Conservation (phyloP, 2,329 filamentous ascomycete species). For the Botrytis squamosa region DNA sequence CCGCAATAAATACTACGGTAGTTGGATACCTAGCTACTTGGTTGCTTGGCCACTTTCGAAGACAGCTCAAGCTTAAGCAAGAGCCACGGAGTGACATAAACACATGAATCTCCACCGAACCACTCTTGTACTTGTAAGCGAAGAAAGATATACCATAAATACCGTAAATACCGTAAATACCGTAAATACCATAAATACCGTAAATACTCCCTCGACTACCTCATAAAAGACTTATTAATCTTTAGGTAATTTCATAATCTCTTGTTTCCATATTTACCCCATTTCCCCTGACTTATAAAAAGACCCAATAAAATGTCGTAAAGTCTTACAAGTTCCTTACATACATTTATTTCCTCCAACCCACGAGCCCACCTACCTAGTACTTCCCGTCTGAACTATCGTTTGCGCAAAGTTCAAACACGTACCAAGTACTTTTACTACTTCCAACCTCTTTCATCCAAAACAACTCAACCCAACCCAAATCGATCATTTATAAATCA, state of each 20-base stretch:
- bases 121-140: constrained; percentile 9
- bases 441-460: not conserved
- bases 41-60: not conserved
- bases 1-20: not conserved
- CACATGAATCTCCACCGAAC: not conserved
- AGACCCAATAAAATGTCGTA: not conserved
- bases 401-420: not conserved
- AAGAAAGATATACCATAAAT: not conserved
- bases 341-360: not conserved
- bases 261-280: not conserved
- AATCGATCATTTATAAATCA: not conserved
- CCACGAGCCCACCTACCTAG: not conserved
- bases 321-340: not conserved
- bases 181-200: not conserved
- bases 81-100: not conserved
- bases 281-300: constrained; percentile 2
- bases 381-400: not conserved
- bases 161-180: no score
- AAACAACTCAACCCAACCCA: not conserved
- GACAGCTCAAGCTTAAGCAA: constrained; percentile 9
- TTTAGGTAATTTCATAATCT: constrained; percentile 3
- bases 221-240: not conserved
- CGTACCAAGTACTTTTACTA: not conserved
- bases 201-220: not conserved
- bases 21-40: not conserved